Evolutionary conservation across 2,329 filamentous ascomycete genomes (phyloP).

Genomic region (Colletotrichum brevisporum): DNA sequence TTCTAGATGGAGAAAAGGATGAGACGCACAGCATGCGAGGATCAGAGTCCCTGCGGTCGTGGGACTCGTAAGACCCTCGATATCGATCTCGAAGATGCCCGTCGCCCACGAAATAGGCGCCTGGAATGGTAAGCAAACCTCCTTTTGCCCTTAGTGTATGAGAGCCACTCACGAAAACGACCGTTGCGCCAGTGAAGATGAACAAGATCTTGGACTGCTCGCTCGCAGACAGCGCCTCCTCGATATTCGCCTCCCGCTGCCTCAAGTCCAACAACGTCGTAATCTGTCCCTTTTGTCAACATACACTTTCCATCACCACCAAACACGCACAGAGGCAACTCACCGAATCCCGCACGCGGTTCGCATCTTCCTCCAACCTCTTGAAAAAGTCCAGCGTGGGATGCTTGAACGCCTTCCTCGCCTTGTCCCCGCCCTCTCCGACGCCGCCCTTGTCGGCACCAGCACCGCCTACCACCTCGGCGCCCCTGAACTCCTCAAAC

Average conservation of each 20-base stretch:
- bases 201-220: conserved; percentile 43
- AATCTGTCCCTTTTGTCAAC: conserved; percentile 27
- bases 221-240: conserved; percentile 41
- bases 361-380: conserved; percentile 39
- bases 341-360: conserved; percentile 39
- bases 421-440: not conserved
- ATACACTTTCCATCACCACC: not conserved
- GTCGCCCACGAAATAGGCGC: conserved; percentile 38
- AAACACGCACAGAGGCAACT: not conserved
- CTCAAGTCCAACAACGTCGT: conserved; percentile 40
- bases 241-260: conserved; percentile 41
- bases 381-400: conserved; percentile 41
- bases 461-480: conserved; percentile 5
- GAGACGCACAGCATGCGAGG: conserved; percentile 33
- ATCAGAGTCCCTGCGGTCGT: conserved; percentile 19
- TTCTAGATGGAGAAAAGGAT: rapidly evolving
- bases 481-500: conserved; percentile 34
- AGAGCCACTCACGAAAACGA: conserved; percentile 42
- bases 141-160: too few species aligned
- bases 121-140: conserved; percentile 6
- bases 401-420: conserved; percentile 32
- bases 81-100: conserved; percentile 38
- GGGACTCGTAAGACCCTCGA: conserved; percentile 23
- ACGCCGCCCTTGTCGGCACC: not conserved
- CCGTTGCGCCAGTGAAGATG: conserved; percentile 40